Base-by-base conservation (phyloP, 345 rosid genomes). In the Euphorbia peplus region DNA sequence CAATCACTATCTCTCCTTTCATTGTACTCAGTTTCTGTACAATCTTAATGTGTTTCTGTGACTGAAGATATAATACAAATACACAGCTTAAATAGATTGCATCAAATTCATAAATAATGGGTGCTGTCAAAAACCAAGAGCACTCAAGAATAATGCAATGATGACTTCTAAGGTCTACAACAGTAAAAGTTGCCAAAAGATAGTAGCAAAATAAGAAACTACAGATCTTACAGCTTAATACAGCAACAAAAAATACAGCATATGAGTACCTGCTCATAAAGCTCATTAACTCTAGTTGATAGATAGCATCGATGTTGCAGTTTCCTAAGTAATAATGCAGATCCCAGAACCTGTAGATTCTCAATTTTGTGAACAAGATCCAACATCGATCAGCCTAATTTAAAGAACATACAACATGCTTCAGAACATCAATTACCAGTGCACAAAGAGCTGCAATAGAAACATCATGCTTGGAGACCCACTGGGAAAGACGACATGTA, bases 291-390 rank as follows among this genome's bases (percentile, higher is more conserved):
- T 83, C 98, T 85, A 61, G 70, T 69, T 41, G 87, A 79, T 60
- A 89, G 54, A 57, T 67, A n/a, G 18, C 70, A 70, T 73, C 75
- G 85, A 56, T 59, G 79, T 32, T 22, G 86, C 62, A 84, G 51
- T 82, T 78, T 86, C 87, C 74, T 51, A 35, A 68, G 56, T 64
- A 86, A 67, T 55, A 87, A 66, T 37, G 77, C 47, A 69, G 74
- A 81, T 30, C 75, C 87, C 70, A 86, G 25, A 32, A 89, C 81
- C 98, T 90, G 93, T 75, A 88, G 54, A 85, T 63, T 76, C 84
- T 77, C 79, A 80, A 82, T 67, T 75, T 77, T 62, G 76, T 82
- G 75, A 88, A 80, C 81, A 83, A 78, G 80, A 85, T 82, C 77
- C 83, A 78, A 81, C 41, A 85, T 66, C 73, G 63, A 75, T 76